Evolutionary conservation across 73 alveolate genomes (phyloP).

Genomic region (Durusdinium trenchii): DNA sequence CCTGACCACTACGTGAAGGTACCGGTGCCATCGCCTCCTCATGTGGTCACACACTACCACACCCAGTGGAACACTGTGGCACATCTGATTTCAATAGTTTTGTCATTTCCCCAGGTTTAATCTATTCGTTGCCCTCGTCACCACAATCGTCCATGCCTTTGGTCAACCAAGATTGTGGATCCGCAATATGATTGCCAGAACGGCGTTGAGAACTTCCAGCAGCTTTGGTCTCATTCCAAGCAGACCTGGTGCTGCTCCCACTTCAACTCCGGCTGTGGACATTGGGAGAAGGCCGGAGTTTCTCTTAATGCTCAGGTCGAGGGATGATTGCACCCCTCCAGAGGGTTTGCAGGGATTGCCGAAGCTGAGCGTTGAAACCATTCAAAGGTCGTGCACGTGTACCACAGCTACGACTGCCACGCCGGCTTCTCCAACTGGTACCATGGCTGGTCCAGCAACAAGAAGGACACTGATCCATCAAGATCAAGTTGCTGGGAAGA

Average conservation of each 20-base stretch:
- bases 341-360: no score
- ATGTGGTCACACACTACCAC: slow-evolving; percentile 21
- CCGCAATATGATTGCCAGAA: background rate
- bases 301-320: background rate
- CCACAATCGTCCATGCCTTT: no score
- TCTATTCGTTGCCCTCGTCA: no score
- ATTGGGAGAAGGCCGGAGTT: background rate
- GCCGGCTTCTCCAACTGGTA: background rate
- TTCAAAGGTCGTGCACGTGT: slow-evolving; percentile 14
- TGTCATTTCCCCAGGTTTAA: no score
- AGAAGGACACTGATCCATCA: no score
- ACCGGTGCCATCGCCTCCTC: slow-evolving; percentile 62
- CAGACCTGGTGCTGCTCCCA: slow-evolving; percentile 60
- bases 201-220: slow-evolving; percentile 41
- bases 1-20: slow-evolving; percentile 38
- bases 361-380: no score
- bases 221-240: background rate
- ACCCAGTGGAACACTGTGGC: background rate
- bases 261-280: slow-evolving; percentile 50
- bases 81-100: background rate
- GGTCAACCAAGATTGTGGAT: no score
- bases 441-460: slow-evolving; percentile 57
- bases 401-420: background rate
- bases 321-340: no score
- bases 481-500: no score